Percentiles rank a stretch among this genome's conserved stretches.
phyloP scores from a whole-genome alignment of 2,329 filamentous ascomycete genomes.

The Beauveria sp. region DNA sequence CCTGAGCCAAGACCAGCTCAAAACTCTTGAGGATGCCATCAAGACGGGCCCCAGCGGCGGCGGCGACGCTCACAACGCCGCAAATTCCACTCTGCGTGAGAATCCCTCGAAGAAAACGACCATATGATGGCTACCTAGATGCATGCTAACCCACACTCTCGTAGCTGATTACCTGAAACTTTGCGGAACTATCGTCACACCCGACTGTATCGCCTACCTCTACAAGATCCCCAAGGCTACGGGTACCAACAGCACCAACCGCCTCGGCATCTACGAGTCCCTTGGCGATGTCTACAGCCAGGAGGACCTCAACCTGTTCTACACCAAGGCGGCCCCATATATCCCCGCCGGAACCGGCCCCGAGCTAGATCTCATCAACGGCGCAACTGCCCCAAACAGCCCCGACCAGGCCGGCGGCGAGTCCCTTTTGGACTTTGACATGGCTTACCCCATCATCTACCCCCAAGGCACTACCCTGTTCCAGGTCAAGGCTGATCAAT shows the following conservation, averaged over 20 bases:
- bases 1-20: conserved; percentile 17
- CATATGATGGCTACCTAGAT: too few relatives aligned
- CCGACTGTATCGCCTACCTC: conserved; percentile 44
- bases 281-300: conserved; percentile 43
- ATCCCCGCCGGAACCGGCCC: conserved; percentile 37
- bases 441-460: conserved; percentile 42
- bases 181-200: conserved; percentile 50
- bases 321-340: conserved; percentile 32
- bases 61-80: background rate
- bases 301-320: conserved; percentile 41
- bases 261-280: conserved; percentile 45
- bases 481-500: conserved; percentile 29
- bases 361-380: conserved; percentile 37
- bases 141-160: background rate
- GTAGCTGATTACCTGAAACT: background rate
- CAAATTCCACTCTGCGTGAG: conserved; percentile 2
- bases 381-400: conserved; percentile 34
- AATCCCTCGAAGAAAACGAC: background rate
- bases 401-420: conserved; percentile 30
- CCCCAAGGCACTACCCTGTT: conserved; percentile 44
- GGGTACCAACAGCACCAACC: conserved; percentile 32
- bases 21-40: background rate
- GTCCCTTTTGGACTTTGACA: conserved; percentile 45
- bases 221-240: conserved; percentile 36
- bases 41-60: background rate